Evolutionary conservation across 139 green algal species (phyloP).

Genomic region (Chlorella sp.): DNA sequence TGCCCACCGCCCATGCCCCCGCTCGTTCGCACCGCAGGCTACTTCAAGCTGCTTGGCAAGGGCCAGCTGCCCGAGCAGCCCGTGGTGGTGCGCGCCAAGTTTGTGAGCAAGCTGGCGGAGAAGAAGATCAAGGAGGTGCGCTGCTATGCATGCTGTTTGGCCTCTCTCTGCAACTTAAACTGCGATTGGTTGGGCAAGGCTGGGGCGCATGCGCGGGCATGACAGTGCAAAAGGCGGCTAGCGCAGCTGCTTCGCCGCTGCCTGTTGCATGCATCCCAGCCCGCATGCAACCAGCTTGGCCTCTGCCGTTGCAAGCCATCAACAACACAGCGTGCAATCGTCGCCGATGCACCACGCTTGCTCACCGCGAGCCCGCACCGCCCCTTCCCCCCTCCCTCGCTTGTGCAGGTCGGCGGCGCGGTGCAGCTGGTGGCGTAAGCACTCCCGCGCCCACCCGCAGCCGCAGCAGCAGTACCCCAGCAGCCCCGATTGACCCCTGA

Average conservation of each 20-base stretch:
- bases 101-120: slow-evolving; percentile 97
- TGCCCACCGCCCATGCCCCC: background rate
- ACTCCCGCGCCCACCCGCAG: background rate
- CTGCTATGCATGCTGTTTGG: no score
- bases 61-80: slow-evolving; percentile 94
- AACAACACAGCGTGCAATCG: no score
- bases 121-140: slow-evolving; percentile 98
- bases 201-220: no score
- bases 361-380: background rate
- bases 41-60: slow-evolving; percentile 97
- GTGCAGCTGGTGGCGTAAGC: slow-evolving; percentile 40
- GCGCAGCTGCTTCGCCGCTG: no score
- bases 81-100: slow-evolving; percentile 98
- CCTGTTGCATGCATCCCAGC: no score
- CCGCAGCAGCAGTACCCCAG: slow-evolving; percentile 25
- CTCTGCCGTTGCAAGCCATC: no score
- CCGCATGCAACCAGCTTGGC: no score
- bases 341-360: background rate
- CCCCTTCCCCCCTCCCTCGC: background rate
- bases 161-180: no score
- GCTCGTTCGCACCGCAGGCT: slow-evolving; percentile 60
- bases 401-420: slow-evolving; percentile 34
- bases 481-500: slow-evolving; percentile 4
- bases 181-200: no score
- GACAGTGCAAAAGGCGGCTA: no score